A percentile compares a stretch with the other conserved stretches of the same genome.
These are phyloP conservation scores for Boletus sensibilis DNA, from an alignment of 768 basidiomycete genomes.

Conservation along the genomic window DNA sequence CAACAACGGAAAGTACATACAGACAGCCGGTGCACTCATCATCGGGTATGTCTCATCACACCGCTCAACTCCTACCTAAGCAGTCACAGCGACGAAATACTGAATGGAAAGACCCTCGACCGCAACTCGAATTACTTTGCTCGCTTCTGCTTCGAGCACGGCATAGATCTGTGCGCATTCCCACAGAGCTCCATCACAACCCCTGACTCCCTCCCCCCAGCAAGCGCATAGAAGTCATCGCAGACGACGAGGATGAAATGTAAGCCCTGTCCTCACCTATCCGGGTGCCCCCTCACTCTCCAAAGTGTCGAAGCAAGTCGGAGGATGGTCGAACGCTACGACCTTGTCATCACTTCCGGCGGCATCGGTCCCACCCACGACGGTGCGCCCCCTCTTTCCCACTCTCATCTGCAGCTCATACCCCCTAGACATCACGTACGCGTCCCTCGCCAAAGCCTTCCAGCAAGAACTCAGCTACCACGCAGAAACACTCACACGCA, in stretches of 20 bases:
- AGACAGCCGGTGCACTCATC: constrained; percentile 70
- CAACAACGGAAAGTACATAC: constrained; percentile 41
- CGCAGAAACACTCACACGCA: constrained; percentile 71
- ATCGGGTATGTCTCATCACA: constrained; percentile 56
- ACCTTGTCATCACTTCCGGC: constrained; percentile 88
- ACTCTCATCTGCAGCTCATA: not conserved
- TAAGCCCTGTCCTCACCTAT: not conserved
- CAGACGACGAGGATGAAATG: constrained; percentile 92
- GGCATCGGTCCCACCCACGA: constrained; percentile 93
- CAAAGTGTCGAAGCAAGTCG: constrained; percentile 79
- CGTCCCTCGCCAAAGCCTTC: constrained; percentile 85
- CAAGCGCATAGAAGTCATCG: constrained; percentile 86
- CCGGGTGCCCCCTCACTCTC: not conserved
- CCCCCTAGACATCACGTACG: constrained; percentile 81
- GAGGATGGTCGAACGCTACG: constrained; percentile 77
- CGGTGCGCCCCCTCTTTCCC: constrained; percentile 44
- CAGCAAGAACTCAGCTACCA: constrained; percentile 66
- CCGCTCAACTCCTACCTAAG: not conserved
- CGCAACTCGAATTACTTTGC: constrained; percentile 85
- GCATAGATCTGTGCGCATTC: constrained; percentile 63
- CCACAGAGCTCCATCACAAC: not conserved
- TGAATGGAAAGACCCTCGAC: constrained; percentile 90
- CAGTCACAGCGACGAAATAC: constrained; percentile 71
- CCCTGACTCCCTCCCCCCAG: constrained; percentile 35
- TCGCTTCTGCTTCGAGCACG: constrained; percentile 85